Conservation (phyloP, 2,329 filamentous ascomycete species). For the Akanthomyces uredinophilus region DNA sequence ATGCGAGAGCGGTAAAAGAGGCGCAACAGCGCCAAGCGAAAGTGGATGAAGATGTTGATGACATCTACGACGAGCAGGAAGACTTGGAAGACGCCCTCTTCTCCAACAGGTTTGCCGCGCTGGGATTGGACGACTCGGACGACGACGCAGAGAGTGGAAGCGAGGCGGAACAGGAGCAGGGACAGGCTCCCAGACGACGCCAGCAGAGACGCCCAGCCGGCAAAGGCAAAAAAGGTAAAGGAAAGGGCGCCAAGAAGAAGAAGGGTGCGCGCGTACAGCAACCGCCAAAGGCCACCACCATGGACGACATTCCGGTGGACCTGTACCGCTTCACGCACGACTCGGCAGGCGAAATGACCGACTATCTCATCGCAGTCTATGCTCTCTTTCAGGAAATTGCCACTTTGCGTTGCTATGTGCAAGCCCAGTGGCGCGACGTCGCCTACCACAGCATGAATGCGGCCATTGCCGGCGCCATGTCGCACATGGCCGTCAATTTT, state of each 20-base stretch:
- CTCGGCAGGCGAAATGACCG: conserved; percentile 29
- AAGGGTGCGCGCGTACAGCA: conserved; percentile 13
- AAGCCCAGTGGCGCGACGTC: conserved; percentile 38
- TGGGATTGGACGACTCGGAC: conserved; percentile 10
- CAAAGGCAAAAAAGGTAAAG: conserved; percentile 6
- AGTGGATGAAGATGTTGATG: not conserved
- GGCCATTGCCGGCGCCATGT: conserved; percentile 39
- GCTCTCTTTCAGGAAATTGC: conserved; percentile 33
- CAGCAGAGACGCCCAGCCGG: not conserved
- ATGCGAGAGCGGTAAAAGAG: conserved; percentile 13
- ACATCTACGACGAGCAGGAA: conserved; percentile 20
- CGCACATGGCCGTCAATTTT: conserved; percentile 37
- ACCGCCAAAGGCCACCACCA: conserved; percentile 17
- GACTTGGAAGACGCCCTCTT: conserved; percentile 16
- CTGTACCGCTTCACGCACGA: conserved; percentile 40
- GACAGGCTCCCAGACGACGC: not conserved
- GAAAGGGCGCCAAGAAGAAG: conserved; percentile 18
- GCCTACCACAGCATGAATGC: conserved; percentile 40
- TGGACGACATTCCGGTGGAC: conserved; percentile 38
- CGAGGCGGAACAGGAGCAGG: not conserved
- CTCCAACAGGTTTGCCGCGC: conserved; percentile 18
- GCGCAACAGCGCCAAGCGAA: not conserved
- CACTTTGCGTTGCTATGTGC: conserved; percentile 34
- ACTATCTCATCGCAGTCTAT: conserved; percentile 41
- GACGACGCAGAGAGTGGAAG: conserved; percentile 15